These are phyloP conservation scores for Juncus effusus DNA, from an alignment of 176 grass and related monocot species.

Conservation along the genomic window DNA sequence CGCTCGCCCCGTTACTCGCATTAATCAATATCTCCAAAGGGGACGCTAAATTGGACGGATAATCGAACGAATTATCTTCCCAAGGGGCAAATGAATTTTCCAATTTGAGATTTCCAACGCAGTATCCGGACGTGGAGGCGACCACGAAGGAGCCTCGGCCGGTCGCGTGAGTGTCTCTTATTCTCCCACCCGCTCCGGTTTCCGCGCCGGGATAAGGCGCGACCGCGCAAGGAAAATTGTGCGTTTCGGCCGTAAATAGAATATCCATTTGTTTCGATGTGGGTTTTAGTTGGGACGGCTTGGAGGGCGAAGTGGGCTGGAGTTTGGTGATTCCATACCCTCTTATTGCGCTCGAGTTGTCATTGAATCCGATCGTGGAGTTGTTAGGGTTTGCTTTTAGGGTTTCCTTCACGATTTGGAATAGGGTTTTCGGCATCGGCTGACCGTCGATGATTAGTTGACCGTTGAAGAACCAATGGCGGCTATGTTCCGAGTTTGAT, in stretches of 20 bases:
- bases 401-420: constrained; percentile 78
- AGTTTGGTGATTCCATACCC: constrained; percentile 63
- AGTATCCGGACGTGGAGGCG: constrained; percentile 78
- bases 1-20: constrained; percentile 83
- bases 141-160: constrained; percentile 81
- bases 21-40: constrained; percentile 78
- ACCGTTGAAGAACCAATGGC: constrained; percentile 92
- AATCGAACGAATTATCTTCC: constrained; percentile 76
- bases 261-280: constrained; percentile 64
- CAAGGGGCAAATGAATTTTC: constrained; percentile 68
- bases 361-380: constrained; percentile 89
- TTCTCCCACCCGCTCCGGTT: constrained; percentile 78
- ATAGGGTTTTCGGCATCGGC: constrained; percentile 60
- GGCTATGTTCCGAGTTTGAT: constrained; percentile 84
- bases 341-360: constrained; percentile 89
- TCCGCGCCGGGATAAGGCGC: constrained; percentile 81
- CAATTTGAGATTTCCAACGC: constrained; percentile 81
- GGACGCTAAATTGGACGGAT: constrained; percentile 69
- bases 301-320: constrained; percentile 46
- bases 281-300: constrained; percentile 43
- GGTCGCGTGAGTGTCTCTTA: constrained; percentile 90
- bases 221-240: constrained; percentile 93
- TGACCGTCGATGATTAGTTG: constrained; percentile 72
- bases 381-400: constrained; percentile 77
- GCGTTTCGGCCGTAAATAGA: constrained; percentile 85